These are phyloP conservation scores for Aureobasidium lini DNA, from an alignment of 2,329 filamentous ascomycete genomes.

Conservation along the genomic window DNA sequence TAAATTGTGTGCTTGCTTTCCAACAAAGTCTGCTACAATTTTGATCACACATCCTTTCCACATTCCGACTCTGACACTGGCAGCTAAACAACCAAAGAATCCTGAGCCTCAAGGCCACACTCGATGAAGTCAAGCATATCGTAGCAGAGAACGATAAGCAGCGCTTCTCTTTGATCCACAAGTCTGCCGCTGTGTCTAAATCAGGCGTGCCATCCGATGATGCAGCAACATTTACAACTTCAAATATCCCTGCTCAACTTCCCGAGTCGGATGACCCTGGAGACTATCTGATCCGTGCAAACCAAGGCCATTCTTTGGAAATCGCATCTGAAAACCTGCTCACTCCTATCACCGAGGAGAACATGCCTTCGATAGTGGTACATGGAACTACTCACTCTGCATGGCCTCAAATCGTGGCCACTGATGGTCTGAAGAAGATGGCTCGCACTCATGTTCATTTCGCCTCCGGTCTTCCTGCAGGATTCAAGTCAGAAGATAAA, in stretches of 20 bases:
- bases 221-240: slow-evolving; percentile 17
- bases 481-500: slow-evolving; percentile 28
- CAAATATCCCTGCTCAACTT: slow-evolving; percentile 19
- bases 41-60: not conserved
- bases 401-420: slow-evolving; percentile 66
- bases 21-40: not conserved
- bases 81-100: slow-evolving; percentile 54
- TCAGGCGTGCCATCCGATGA: slow-evolving; percentile 16
- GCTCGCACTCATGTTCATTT: slow-evolving; percentile 84
- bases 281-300: slow-evolving; percentile 83
- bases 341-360: slow-evolving; percentile 52
- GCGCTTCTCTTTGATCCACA: slow-evolving; percentile 71
- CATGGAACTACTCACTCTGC: slow-evolving; percentile 84
- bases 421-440: slow-evolving; percentile 76
- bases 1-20: not conserved
- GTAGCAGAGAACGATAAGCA: slow-evolving; percentile 81
- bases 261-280: slow-evolving; percentile 45
- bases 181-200: slow-evolving; percentile 21
- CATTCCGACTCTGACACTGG: not conserved
- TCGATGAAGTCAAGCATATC: slow-evolving; percentile 62
- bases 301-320: slow-evolving; percentile 86
- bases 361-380: slow-evolving; percentile 48
- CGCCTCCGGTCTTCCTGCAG: slow-evolving; percentile 59
- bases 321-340: slow-evolving; percentile 65
- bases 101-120: slow-evolving; percentile 62